Evolutionary conservation across 257 asterid species (phyloP), one percentile per base, ranked within the genome.

Genomic region (Coffea eugenioides): DNA sequence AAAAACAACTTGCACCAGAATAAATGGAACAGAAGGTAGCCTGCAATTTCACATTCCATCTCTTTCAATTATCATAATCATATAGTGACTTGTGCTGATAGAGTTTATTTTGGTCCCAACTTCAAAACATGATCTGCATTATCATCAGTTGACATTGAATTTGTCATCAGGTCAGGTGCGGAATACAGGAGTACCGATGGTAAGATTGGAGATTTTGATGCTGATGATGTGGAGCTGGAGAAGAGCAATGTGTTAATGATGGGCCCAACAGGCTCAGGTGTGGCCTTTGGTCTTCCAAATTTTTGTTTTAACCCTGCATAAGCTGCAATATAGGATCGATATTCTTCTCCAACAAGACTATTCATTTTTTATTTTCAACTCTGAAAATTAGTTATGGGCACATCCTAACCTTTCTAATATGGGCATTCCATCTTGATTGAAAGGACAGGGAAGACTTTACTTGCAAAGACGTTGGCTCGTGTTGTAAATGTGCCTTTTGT

Each of bases 181-280:
- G 86, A 88, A 82, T 77, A 82, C 49, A 83, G 80, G 66, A 61
- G 85, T 78, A 54, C 82, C 61, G 87, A 85, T 74, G 75, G 78
- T 81, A 87, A 83, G 79, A 81, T 68, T 54, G 92, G 85, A 74
- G 84, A 80, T 67, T 78, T 52, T 83, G 87, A 81, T 77, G 83
- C 69, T 76, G 95, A 93, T 75, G 80, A 56, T 77, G 97, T 94
- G 80, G 98, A 94, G 90, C 89, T 94, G 84, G 98, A 94, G 82
- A 94, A 94, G 88, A 94, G 98, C 90, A 94, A 94, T 83, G 97
- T 94, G 77, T 87, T 94, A 57, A 80, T 94, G 91, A 84, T 94
- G 77, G 98, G 98, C 69, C 98, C 98, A 78, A 94, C 98, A 80
- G 97, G 98, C 81, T 93, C 97, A 86, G 98, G 98, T 92, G 88